phyloP scores from a whole-genome alignment of 768 basidiomycete species.

The Rhizopogon salebrosus region DNA sequence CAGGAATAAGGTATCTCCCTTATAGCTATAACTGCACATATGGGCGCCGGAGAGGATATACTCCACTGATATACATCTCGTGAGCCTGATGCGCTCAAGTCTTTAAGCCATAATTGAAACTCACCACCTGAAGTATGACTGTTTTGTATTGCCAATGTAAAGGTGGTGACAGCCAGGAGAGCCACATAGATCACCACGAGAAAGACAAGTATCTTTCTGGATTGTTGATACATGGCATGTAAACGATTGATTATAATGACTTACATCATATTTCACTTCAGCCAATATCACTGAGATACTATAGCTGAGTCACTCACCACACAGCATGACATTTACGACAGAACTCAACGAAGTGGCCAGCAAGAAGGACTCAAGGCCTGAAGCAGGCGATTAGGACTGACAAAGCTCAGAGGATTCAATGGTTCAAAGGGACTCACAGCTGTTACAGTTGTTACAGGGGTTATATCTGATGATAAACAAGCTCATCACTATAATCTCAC shows the following conservation, averaged over 20 bases:
- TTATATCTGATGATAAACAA: not conserved
- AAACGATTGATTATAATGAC: not conserved
- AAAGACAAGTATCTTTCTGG: not conserved
- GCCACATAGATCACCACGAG: not conserved
- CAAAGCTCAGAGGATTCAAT: not conserved
- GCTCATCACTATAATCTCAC: not conserved
- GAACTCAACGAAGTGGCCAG: not conserved
- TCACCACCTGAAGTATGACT: not conserved
- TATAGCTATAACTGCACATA: not conserved
- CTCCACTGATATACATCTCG: not conserved
- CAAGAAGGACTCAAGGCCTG: not conserved
- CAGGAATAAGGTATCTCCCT: too few species aligned
- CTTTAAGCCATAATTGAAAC: not conserved
- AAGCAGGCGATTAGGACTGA: not conserved
- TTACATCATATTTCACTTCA: not conserved
- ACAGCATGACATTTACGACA: not conserved
- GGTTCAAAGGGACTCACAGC: not conserved
- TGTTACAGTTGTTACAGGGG: not conserved
- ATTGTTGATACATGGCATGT: not conserved
- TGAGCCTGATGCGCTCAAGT: not conserved
- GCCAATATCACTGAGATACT: not conserved
- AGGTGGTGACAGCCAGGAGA: not conserved
- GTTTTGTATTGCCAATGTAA: not conserved
- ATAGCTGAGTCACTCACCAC: not conserved
- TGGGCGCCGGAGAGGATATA: not conserved